A percentile compares a stretch with the other conserved stretches of the same genome.
Evolutionary conservation across 2,329 filamentous ascomycete genomes (phyloP).

Genomic region (Aspergillus sp.): DNA sequence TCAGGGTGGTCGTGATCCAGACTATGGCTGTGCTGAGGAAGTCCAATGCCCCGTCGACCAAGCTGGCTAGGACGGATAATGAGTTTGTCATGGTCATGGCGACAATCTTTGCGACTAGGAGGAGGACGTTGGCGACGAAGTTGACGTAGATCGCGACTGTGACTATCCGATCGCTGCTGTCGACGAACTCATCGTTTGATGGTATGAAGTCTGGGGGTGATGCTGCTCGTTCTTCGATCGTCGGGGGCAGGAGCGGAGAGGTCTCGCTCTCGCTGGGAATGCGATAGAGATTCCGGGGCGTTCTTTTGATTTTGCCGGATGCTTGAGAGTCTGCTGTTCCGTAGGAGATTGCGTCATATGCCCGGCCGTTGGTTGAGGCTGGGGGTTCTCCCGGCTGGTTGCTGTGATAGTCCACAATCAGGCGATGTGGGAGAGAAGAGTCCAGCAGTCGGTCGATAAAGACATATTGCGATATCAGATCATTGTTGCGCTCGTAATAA

Average conservation of each 20-base stretch:
- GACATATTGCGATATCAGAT: slow-evolving; percentile 84
- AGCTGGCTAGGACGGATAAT: slow-evolving; percentile 65
- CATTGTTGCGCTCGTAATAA: slow-evolving; percentile 90
- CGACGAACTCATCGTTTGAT: slow-evolving; percentile 52
- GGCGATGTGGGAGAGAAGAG: slow-evolving; percentile 85
- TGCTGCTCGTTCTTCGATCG: slow-evolving; percentile 62
- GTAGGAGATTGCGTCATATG: slow-evolving; percentile 52
- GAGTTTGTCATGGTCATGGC: slow-evolving; percentile 75
- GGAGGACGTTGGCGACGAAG: slow-evolving; percentile 71
- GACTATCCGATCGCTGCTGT: slow-evolving; percentile 73
- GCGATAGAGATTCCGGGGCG: slow-evolving; percentile 83
- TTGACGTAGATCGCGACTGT: slow-evolving; percentile 88
- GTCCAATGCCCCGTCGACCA: slow-evolving; percentile 67
- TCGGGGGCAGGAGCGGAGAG: slow-evolving; percentile 27
- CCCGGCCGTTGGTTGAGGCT: background rate
- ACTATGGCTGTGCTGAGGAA: slow-evolving; percentile 66
- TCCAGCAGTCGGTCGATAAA: slow-evolving; percentile 91
- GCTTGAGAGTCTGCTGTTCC: slow-evolving; percentile 22
- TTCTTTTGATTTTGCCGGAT: slow-evolving; percentile 62
- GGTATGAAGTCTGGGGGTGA: slow-evolving; percentile 50
- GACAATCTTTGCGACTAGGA: slow-evolving; percentile 74
- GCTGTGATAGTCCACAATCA: slow-evolving; percentile 79
- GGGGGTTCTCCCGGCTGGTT: background rate
- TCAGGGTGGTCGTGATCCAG: slow-evolving; percentile 61
- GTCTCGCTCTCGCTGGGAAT: slow-evolving; percentile 47